Evolutionary conservation across 768 basidiomycete species (phyloP), one percentile per base, ranked within the genome.

Genomic region (Suillus spraguei): DNA sequence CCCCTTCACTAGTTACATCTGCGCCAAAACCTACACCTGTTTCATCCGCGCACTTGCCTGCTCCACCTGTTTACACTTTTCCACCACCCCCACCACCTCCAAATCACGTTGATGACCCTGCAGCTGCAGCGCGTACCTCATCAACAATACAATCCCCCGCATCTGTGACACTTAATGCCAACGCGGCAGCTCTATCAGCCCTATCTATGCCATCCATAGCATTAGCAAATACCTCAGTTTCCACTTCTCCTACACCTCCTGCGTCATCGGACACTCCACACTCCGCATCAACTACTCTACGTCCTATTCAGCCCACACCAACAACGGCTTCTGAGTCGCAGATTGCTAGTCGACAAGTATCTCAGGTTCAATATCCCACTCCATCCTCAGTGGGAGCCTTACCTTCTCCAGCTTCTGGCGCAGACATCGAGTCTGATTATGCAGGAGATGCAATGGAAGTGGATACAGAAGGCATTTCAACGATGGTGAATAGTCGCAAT

Each of bases 61-160:
- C 24, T 32, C 56, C 38, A 41, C 56, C 56, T 32, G 28, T 58
- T 7, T 58, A 58, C 13, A 58, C 56, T 41, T 58, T 58, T 24
- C 55, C 38, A 11, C 56, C 38, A 17, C 55, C 55, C 22, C 55
- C 38, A 41, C 56, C 56, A 20, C 24, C 38, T 58, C 38, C 56
- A 28, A 32, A 36, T 41, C 56, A 58, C 4, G 56, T 28, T 17
- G 17, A 20, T 28, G 39, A 24, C 13, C 10, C 24, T 41, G 11
- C 32, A n/a, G 5, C 20, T 53, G 10, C 10, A 33, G 50, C 28
- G 32, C 50, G 32, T 33, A 9, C 20, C 20, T 20, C 24, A 24
- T 41, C 55, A 9, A 39, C 56, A 10, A 20, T 10, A 13, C 39
- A 4, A 32, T 17, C 17, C 17, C 39, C 39, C 11, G 17, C 17